Evolutionary conservation across 148 eudicot genomes (phyloP), one percentile per base, ranked within the genome.

Genomic region (Chenopodium suecicum): DNA sequence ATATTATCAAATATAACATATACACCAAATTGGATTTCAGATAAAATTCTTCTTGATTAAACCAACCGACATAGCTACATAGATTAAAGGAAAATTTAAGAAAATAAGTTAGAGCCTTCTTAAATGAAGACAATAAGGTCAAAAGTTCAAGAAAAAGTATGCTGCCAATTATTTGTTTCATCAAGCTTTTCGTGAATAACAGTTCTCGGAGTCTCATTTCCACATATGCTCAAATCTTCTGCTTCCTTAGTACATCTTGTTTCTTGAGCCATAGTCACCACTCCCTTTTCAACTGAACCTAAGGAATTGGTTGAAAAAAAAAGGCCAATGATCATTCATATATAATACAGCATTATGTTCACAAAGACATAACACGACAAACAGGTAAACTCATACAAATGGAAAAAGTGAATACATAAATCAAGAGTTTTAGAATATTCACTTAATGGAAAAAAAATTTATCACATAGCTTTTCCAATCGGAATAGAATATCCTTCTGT

Each of bases 191-290:
- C 10, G 12, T 31, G 1, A 63, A 20, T 11, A 19, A 20, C 63
- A 7, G 52, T 76, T 32, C 48, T 6, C 4, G 79, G 52, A 41
- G 23, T 62, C 70, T 41, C 70, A n/a, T 12, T 41, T 63, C 56
- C 80, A 41, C 56, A 13, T 41, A 7, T n/a, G 71, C 71, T 12
- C 7, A 46, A 54, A 41, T n/a, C 71, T 64, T 34, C 67, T 31
- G 25, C 47, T 58, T 58, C 79, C 44, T 77, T 31, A 19, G 14
- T 70, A 32, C 37, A n/a, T 77, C 27, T 70, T 77, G 19, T 60
- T 77, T 32, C 50, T 2, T 41, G 31, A 77, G 69, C 48, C 70
- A 62, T 4, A 77, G 20, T 9, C 22, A 37, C 44, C 44, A 31
- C 20, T 41, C 41, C 14, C 29, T 64, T 44, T 48, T 66, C 62